Conservation (phyloP, 129 eudicot genomes). For the carrot (Daucus carota) region DNA sequence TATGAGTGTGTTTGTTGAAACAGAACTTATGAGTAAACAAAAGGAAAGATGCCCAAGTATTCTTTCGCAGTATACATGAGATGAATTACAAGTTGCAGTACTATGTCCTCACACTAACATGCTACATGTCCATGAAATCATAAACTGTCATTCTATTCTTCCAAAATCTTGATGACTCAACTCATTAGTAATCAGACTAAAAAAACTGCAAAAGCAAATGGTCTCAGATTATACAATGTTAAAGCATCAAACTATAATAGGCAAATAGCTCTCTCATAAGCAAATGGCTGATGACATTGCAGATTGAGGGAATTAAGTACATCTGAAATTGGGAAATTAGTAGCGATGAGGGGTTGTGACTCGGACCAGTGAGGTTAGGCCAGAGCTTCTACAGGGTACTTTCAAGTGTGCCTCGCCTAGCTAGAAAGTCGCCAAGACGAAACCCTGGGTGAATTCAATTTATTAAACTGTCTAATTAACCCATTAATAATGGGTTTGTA, state of each 20-base stretch:
- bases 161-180: neutral
- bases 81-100: neutral
- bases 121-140: neutral
- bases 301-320: constrained; percentile 86
- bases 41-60: neutral
- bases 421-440: too few species aligned
- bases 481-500: too few species aligned
- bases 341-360: constrained; percentile 85
- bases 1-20: neutral
- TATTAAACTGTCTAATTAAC: too few species aligned
- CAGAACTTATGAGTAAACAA: neutral
- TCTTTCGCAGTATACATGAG: neutral
- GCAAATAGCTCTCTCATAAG: too few species aligned
- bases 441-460: too few species aligned
- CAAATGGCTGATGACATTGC: neutral
- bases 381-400: constrained; percentile 85
- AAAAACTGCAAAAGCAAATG: neutral
- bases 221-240: neutral
- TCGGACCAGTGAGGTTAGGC: constrained; percentile 92
- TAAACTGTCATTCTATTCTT: neutral
- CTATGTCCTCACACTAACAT: neutral
- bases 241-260: neutral
- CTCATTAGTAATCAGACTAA: neutral
- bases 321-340: constrained; percentile 78
- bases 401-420: too few species aligned